Percentiles rank a stretch among this genome's conserved stretches.
Conservation (phyloP, 2,329 filamentous ascomycete species). For the Epichloe coenophiala region DNA sequence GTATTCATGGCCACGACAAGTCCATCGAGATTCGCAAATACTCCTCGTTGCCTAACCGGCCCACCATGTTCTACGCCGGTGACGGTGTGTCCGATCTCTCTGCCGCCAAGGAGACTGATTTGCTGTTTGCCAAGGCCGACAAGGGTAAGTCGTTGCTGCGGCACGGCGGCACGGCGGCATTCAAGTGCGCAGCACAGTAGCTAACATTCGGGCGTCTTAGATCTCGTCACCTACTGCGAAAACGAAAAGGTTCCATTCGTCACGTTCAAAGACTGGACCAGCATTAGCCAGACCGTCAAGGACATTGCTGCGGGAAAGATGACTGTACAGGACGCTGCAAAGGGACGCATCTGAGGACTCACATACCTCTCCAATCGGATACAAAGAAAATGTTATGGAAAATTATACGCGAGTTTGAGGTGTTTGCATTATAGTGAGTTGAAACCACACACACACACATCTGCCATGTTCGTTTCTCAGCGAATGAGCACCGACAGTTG, state of each 20-base stretch:
- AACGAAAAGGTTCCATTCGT: conserved; percentile 76
- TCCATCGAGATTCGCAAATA: conserved; percentile 83
- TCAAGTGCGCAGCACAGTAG: not conserved
- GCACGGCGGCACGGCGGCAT: not conserved
- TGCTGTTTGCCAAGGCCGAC: conserved; percentile 87
- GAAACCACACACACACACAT: too few species aligned
- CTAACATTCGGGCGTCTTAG: conserved; percentile 27
- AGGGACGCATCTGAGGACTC: conserved; percentile 22
- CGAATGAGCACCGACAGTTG: not conserved
- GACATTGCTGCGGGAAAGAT: conserved; percentile 62
- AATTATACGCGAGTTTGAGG: too few species aligned
- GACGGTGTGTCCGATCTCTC: conserved; percentile 89
- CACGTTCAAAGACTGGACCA: conserved; percentile 71
- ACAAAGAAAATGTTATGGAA: too few species aligned
- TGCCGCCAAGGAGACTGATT: conserved; percentile 81
- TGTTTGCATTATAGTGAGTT: too few species aligned
- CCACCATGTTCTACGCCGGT: conserved; percentile 85
- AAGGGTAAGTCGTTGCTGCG: conserved; percentile 43
- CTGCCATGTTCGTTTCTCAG: not conserved
- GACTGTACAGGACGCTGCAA: conserved; percentile 56
- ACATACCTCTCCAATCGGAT: too few species aligned
- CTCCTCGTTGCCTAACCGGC: conserved; percentile 59
- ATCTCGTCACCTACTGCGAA: conserved; percentile 79
- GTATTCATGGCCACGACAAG: conserved; percentile 94
- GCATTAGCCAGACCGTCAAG: conserved; percentile 63